Evolutionary conservation across 805 yeast species (phyloP).

Genomic region (Cyberlindnera japonica): DNA sequence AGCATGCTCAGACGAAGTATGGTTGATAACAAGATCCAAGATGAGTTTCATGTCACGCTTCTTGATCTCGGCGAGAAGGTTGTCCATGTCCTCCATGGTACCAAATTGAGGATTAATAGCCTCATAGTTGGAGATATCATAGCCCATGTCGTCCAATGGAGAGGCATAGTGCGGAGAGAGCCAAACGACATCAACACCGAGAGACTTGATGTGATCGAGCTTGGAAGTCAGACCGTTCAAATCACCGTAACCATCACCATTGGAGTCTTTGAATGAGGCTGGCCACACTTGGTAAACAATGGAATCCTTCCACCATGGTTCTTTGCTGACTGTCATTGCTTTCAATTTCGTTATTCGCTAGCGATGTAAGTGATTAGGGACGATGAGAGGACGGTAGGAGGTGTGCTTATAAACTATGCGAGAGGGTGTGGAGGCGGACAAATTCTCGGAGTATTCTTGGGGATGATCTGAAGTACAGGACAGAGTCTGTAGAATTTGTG

Average conservation of each 20-base stretch:
- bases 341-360: too few relatives aligned
- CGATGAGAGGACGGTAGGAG: too few relatives aligned
- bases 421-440: too few relatives aligned
- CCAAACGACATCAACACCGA: slow-evolving; percentile 54
- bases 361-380: too few relatives aligned
- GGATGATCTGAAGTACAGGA: too few relatives aligned
- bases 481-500: too few relatives aligned
- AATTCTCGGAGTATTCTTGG: too few relatives aligned
- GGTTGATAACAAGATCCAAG: slow-evolving; percentile 56
- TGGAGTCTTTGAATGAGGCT: slow-evolving; percentile 55
- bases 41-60: slow-evolving; percentile 48
- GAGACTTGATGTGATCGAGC: slow-evolving; percentile 45
- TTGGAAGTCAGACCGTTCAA: slow-evolving; percentile 49
- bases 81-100: slow-evolving; percentile 48
- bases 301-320: slow-evolving; percentile 54
- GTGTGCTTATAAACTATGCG: too few relatives aligned
- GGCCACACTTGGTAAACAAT: slow-evolving; percentile 58
- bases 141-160: slow-evolving; percentile 63
- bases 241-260: slow-evolving; percentile 59
- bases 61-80: slow-evolving; percentile 44
- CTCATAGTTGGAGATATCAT: slow-evolving; percentile 54
- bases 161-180: slow-evolving; percentile 55
- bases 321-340: too few relatives aligned
- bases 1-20: slow-evolving; percentile 50
- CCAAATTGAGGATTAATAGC: slow-evolving; percentile 51